Evolutionary conservation across 768 basidiomycete genomes (phyloP), one percentile per base, ranked within the genome.

Genomic region (Phaeolepiota aurea): DNA sequence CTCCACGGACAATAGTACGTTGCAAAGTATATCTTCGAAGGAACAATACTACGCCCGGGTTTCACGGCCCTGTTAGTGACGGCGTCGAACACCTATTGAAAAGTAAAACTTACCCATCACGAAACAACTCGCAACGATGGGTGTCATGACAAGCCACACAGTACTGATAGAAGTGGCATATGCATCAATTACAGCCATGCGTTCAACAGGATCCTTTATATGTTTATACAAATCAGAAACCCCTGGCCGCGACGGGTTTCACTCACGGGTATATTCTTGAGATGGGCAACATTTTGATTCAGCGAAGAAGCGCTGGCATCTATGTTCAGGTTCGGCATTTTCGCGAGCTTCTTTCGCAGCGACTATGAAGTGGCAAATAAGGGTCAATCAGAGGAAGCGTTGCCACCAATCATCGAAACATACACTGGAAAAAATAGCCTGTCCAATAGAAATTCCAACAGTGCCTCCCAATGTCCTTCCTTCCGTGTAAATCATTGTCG

Each of bases 391-490:
- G n/a, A 15, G 19, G 10, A 3, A 16, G 14, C 12, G 11, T n/a
- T 10, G 34, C n/a, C 13, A n/a, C 45, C 48, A 5, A 44, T 35
- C 28, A 16, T n/a, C 9, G 13, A 20, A 15, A 59, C 69, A 42
- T 54, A 82, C 72, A 41, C 73, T 78, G 1, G 77, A 58, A 43
- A 79, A 82, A 44, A 88, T 79, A 2, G 79, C 76, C 49, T 87
- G 79, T 14, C 85, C 83, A 32, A 86, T 52, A 0, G 87, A 69
- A 42, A 89, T 76, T 7, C 84, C 84, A 16, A 88, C 66, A 1
- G 86, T 82, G n/a, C 79, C 86, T 7, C 87, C 87, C 23, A 88
- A 55, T 3, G 73, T 76, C 46, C 83, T 82, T 48, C 11, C 38
- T 28, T 31, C 18, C 3, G 21, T 32, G 15, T 32, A 20, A 4